Evolutionary conservation across 1,139 yeast species (phyloP), one percentile per base, ranked within the genome.

Genomic region (Trichomonascaceae sp.): DNA sequence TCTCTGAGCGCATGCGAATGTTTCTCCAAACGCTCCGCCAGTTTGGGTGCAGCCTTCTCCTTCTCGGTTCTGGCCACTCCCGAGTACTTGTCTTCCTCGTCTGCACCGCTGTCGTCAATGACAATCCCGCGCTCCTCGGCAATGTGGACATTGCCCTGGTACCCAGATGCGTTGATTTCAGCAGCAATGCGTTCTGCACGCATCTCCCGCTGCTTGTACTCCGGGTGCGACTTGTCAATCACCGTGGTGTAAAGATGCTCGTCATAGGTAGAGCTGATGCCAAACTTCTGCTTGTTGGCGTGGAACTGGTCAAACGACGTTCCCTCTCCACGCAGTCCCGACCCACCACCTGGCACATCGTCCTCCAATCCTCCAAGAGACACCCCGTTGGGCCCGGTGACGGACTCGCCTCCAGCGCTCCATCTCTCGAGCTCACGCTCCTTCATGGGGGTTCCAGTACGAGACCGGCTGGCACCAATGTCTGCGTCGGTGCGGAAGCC

Each of bases 81-180:
- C 2, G 96, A 84, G 52, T 87, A 89, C 58, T 81, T 81, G 56
- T 85, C 96, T 55, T 92, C 99, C 59, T 89, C 98, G 55, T 89
- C 97, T 46, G 81, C 46, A 2, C 93, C 95, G 41, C 80, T 71
- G 52, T 82, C 94, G 51, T 82, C 94, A 27, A 79, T 70, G 15
- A 54, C 54, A 11, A 73, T 40, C 15, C 95, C 95, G 54, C 98
- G 74, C 57, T 89, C 98, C 54, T 89, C 98, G 41, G 93, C 84
- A 26, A 87, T 45, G 56, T 89, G 97, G 26, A 73, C 63, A 52
- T 82, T 85, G 26, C 76, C 76, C 16, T 77, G 68, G 36, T 64
- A 51, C 5, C 71, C 64, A 43, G 73, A 78, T 29, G 65, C 59
- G 53, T 80, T 92, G 46, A 89, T 89, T 51, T 89, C 97, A 31